Conservation (phyloP, 192 early-diverging fungal genomes). For the Linnemannia exigua region DNA sequence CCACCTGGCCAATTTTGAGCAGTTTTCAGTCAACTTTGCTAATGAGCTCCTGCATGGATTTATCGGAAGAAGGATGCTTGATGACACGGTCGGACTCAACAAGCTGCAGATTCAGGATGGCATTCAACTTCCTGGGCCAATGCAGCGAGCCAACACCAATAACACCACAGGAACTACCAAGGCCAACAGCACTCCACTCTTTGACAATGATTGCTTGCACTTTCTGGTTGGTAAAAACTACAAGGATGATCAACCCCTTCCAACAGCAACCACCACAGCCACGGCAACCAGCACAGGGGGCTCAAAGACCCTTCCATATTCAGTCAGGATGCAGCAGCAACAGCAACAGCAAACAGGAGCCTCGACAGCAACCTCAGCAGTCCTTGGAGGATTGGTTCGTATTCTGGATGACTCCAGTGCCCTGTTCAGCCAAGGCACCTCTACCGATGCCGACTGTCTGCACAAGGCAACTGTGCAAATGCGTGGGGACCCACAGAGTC, state of each 20-base stretch:
- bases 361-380: conserved; percentile 31
- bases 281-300: not conserved
- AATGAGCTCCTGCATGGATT: conserved; percentile 80
- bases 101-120: conserved; percentile 66
- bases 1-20: conserved; percentile 68
- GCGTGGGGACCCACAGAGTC: conserved; percentile 45
- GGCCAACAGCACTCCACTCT: conserved; percentile 36
- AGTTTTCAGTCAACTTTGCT: conserved; percentile 78
- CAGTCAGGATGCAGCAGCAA: conserved; percentile 21
- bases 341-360: conserved; percentile 12
- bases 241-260: conserved; percentile 35
- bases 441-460: conserved; percentile 59
- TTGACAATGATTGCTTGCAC: conserved; percentile 67
- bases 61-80: conserved; percentile 68
- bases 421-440: conserved; percentile 59
- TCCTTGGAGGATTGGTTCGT: conserved; percentile 60
- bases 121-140: conserved; percentile 67
- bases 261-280: not conserved
- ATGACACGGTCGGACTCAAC: conserved; percentile 62
- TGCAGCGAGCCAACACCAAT: conserved; percentile 35
- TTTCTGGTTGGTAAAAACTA: conserved; percentile 67
- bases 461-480: conserved; percentile 58
- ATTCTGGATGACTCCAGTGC: conserved; percentile 63
- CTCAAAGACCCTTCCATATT: conserved; percentile 6
- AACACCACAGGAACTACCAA: not conserved